phyloP scores from a whole-genome alignment of 2,329 filamentous ascomycete genomes.

The Cordyceps javanica region DNA sequence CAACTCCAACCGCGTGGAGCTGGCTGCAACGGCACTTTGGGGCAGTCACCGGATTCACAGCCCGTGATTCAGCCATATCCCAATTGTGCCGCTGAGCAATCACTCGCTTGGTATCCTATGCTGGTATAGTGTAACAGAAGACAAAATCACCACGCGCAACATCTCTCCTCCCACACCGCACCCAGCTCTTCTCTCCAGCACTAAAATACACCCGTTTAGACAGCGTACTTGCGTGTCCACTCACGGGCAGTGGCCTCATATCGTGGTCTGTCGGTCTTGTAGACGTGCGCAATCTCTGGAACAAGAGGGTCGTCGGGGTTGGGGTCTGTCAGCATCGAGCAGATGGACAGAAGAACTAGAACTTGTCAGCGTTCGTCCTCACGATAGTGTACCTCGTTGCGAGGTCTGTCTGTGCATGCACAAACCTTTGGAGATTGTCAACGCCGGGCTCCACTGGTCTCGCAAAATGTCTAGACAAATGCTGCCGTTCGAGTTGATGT shows the following conservation, averaged over 20 bases:
- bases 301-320: conserved; percentile 99
- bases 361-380: not conserved
- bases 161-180: not conserved
- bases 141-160: conserved; percentile 8
- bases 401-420: not conserved
- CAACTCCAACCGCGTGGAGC: not conserved
- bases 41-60: not conserved
- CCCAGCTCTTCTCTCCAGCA: not conserved
- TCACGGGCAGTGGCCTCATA: conserved; percentile 96
- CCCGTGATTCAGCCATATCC: conserved; percentile 5
- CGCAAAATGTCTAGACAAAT: conserved; percentile 98
- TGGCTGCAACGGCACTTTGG: not conserved
- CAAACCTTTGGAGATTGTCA: conserved; percentile 97
- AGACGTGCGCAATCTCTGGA: conserved; percentile 97
- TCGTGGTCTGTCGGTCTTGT: conserved; percentile 95
- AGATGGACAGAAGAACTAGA: conserved; percentile 92
- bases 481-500: conserved; percentile 99
- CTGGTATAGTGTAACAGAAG: conserved; percentile 11
- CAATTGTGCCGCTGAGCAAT: conserved; percentile 13
- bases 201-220: conserved; percentile 44
- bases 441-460: conserved; percentile 97
- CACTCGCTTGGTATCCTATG: conserved; percentile 13
- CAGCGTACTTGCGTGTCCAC: conserved; percentile 99
- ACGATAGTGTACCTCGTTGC: not conserved
- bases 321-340: conserved; percentile 98